Base-by-base conservation (phyloP, 2,329 filamentous ascomycete species). In the Stachybotrys chartarum region DNA sequence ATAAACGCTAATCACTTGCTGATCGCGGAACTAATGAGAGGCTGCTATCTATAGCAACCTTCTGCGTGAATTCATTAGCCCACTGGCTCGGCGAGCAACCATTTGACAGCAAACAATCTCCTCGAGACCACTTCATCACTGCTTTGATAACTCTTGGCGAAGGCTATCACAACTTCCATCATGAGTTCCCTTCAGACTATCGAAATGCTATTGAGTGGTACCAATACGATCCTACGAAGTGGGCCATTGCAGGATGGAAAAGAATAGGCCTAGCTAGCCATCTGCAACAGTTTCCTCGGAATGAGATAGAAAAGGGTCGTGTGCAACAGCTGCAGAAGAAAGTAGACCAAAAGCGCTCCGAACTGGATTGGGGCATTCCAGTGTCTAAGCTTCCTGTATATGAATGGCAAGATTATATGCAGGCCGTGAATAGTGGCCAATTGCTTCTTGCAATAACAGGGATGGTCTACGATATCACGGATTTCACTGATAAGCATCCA, bases 161-260 rank as follows among this genome's bases (percentile, higher is more conserved):
- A 73, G 88, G 88, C 49, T 91, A 91, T 76, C 88, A 92, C 79
- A 91, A 91, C 79, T 92, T 91, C 80, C 88, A 92, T 75, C 88
- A 92, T 78, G 88, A 91, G 70, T 92, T 91, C 74, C 88, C 88
- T 46, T 90, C 87, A 14, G 88, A 91, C 71, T 92, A 91, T 81
- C 86, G 88, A 67, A 92, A 92, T 68, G 88, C 87, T 55, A 90
- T 91, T 62, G 78, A 88, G 70, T 91, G 88, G 87, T 85, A 84
- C 75, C 88, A 91, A 56, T 92, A 92, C 68, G 88, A 91, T 72
- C 88, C 88, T 42, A 92, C 88, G 67, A 92, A 92, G 76, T 91
- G 88, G 87, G 81, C 74, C 67, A 91, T 92, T 77, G 89, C 85
- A 85, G 68, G 76, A 54, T 90, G 85, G 84, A 90, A 90, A 80